These are phyloP conservation scores for Umbilicus rupestris DNA, from an alignment of 164 flowering plant genomes.

Conservation along the genomic window DNA sequence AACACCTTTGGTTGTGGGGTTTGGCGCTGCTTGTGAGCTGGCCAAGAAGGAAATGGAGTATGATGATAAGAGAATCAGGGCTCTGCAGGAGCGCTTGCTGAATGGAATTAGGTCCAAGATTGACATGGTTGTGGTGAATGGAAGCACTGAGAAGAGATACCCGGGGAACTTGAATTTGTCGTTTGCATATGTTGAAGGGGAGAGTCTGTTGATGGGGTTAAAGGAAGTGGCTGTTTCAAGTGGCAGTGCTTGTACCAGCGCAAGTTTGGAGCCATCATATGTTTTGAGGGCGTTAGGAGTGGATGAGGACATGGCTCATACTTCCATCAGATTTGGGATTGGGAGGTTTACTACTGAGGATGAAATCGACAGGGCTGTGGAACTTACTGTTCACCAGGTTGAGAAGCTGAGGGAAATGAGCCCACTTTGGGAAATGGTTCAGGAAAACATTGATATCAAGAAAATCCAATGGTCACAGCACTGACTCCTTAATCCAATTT, in stretches of 20 bases:
- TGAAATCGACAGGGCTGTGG: conserved; percentile 80
- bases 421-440: conserved; percentile 96
- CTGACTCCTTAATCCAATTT: conserved; percentile 16
- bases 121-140: conserved; percentile 85
- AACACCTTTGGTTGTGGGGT: conserved; percentile 81
- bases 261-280: conserved; percentile 92
- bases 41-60: conserved; percentile 84
- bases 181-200: conserved; percentile 93
- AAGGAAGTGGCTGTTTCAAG: conserved; percentile 97
- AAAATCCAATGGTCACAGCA: conserved; percentile 91
- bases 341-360: conserved; percentile 95
- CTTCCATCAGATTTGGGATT: conserved; percentile 90
- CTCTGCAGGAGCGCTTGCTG: conserved; percentile 58
- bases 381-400: conserved; percentile 82
- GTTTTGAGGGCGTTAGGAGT: conserved; percentile 94
- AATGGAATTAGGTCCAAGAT: conserved; percentile 56
- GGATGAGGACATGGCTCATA: conserved; percentile 98
- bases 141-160: conserved; percentile 71
- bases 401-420: conserved; percentile 95
- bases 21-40: conserved; percentile 89
- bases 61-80: conserved; percentile 47
- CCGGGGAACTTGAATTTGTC: conserved; percentile 85
- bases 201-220: conserved; percentile 92
- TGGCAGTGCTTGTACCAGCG: conserved; percentile 95
- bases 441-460: conserved; percentile 89